Evolutionary conservation across 1,284 basidiomycete genomes (phyloP).

Genomic region (Phylloboletellus chloephorus): DNA sequence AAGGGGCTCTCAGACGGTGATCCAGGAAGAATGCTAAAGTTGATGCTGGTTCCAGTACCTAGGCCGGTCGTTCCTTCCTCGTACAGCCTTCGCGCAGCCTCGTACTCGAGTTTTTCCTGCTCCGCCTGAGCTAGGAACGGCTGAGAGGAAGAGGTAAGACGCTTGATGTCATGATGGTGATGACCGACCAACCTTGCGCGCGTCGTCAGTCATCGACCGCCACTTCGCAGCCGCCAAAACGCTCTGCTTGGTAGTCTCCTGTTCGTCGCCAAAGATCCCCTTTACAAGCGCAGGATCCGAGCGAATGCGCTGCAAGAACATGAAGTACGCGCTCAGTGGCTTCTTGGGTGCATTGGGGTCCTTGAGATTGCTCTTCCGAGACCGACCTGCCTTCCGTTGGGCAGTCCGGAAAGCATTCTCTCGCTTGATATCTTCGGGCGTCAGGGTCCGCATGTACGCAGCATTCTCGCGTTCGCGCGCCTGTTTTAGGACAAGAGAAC

Average conservation of each 20-base stretch:
- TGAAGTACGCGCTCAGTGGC: slow-evolving; percentile 90
- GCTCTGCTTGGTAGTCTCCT: slow-evolving; percentile 92
- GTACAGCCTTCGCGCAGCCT: slow-evolving; percentile 72
- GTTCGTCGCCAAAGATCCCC: slow-evolving; percentile 88
- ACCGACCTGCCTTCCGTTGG: slow-evolving; percentile 91
- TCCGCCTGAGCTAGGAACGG: slow-evolving; percentile 88
- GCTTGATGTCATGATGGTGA: slow-evolving; percentile 1
- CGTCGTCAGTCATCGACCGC: slow-evolving; percentile 86
- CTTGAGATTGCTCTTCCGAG: slow-evolving; percentile 91
- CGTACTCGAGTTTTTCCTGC: slow-evolving; percentile 89
- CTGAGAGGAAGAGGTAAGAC: slow-evolving; percentile 37
- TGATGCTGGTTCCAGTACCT: slow-evolving; percentile 64
- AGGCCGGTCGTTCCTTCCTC: slow-evolving; percentile 74
- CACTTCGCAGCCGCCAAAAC: slow-evolving; percentile 90
- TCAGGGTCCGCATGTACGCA: slow-evolving; percentile 84
- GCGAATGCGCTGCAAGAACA: slow-evolving; percentile 88
- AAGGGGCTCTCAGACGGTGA: slow-evolving; percentile 46
- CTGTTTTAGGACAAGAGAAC: slow-evolving; percentile 81
- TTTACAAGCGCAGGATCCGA: slow-evolving; percentile 65
- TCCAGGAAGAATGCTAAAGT: slow-evolving; percentile 69
- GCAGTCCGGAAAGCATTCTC: slow-evolving; percentile 90
- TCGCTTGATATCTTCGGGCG: slow-evolving; percentile 90
- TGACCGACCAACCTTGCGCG: slow-evolving; percentile 67
- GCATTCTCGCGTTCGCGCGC: slow-evolving; percentile 76
- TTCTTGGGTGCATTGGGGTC: slow-evolving; percentile 97